Evolutionary conservation across 1,284 basidiomycete genomes (phyloP).

Genomic region (Stygiomarasmius scandens): DNA sequence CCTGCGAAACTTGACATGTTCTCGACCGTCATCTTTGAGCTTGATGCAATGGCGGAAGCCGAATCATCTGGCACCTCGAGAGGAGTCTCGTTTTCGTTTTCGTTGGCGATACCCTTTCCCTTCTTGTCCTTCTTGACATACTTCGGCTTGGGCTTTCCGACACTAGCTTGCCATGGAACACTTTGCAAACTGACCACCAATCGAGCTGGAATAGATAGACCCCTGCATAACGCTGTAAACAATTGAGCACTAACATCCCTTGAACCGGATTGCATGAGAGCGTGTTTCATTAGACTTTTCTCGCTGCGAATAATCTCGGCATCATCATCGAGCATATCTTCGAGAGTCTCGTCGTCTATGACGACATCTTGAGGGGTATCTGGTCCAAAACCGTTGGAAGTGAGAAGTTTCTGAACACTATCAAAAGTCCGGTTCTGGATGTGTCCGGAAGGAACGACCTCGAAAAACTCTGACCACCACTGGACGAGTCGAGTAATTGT

Average conservation of each 20-base stretch:
- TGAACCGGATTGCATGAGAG: slow-evolving; percentile 78
- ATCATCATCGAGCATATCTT: slow-evolving; percentile 55
- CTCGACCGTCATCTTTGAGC: slow-evolving; percentile 20
- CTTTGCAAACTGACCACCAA: slow-evolving; percentile 91
- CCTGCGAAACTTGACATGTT: slow-evolving; percentile 34
- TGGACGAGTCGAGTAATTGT: slow-evolving; percentile 73
- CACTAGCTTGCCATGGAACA: slow-evolving; percentile 78
- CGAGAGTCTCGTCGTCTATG: slow-evolving; percentile 33
- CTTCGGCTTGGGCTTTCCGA: slow-evolving; percentile 54
- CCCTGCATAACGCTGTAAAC: slow-evolving; percentile 89
- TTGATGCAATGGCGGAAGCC: slow-evolving; percentile 7
- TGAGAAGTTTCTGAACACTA: slow-evolving; percentile 56
- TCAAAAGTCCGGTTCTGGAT: slow-evolving; percentile 77
- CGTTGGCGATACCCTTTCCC: slow-evolving; percentile 27
- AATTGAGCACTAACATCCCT: slow-evolving; percentile 90
- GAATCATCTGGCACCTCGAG: slow-evolving; percentile 30
- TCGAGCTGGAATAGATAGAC: slow-evolving; percentile 85
- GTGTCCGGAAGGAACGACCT: slow-evolving; percentile 64
- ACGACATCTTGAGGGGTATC: slow-evolving; percentile 28
- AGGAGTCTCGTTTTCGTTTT: slow-evolving; percentile 32
- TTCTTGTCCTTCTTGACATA: slow-evolving; percentile 41
- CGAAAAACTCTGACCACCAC: slow-evolving; percentile 87
- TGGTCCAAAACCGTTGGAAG: slow-evolving; percentile 32
- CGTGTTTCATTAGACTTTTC: slow-evolving; percentile 90
- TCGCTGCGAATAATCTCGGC: slow-evolving; percentile 73